A percentile compares a stretch with the other conserved stretches of the same genome.
Conservation (phyloP, 176 grass and related monocot genomes). For the Phoenix dactylifera region DNA sequence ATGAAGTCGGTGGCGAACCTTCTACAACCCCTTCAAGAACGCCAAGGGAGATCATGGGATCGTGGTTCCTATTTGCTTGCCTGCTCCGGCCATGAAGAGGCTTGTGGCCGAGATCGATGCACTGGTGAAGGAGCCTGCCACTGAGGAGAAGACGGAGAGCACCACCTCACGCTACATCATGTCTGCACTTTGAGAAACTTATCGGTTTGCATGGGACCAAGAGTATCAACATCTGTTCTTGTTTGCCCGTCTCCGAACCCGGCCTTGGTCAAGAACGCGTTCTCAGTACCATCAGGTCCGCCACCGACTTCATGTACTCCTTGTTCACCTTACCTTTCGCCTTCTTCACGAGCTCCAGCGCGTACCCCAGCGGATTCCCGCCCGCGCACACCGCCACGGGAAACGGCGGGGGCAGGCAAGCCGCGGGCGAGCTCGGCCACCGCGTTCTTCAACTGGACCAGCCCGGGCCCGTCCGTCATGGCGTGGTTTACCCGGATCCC, state of each 20-base stretch:
- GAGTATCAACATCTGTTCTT: too few species aligned
- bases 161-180: too few species aligned
- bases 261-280: slow-evolving; percentile 43
- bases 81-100: too few species aligned
- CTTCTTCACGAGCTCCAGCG: slow-evolving; percentile 46
- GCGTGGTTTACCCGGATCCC: slow-evolving; percentile 10
- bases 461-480: slow-evolving; percentile 9
- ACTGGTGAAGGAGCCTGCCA: too few species aligned
- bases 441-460: slow-evolving; percentile 18
- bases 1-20: slow-evolving; percentile 51
- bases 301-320: slow-evolving; percentile 55
- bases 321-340: slow-evolving; percentile 49
- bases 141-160: too few species aligned
- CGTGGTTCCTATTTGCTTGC: too few species aligned
- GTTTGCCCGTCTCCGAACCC: slow-evolving; percentile 30
- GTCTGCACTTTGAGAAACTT: too few species aligned
- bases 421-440: slow-evolving; percentile 43
- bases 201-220: too few species aligned
- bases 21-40: slow-evolving; percentile 8
- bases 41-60: too few species aligned
- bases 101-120: too few species aligned
- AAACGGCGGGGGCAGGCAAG: slow-evolving; percentile 17
- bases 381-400: slow-evolving; percentile 42
- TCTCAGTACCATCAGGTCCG: slow-evolving; percentile 58
- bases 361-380: slow-evolving; percentile 39